Percentiles rank a stretch among this genome's conserved stretches.
These are phyloP conservation scores for Bacidia gigantensis DNA, from an alignment of 495 filamentous ascomycete genomes.

Conservation along the genomic window DNA sequence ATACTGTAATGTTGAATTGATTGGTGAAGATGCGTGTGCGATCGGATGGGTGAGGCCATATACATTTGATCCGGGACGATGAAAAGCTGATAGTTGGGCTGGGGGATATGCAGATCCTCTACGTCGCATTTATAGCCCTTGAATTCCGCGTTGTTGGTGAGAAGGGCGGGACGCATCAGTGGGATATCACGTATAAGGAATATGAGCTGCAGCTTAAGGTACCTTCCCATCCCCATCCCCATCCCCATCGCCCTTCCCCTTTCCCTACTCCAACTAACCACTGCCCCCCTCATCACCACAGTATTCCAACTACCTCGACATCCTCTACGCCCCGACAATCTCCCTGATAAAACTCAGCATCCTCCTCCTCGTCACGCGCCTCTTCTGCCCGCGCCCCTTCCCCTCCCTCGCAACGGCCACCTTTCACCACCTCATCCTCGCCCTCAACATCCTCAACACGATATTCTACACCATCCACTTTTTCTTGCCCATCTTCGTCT, in stretches of 20 bases:
- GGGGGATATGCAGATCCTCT: background rate
- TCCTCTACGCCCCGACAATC: conserved; percentile 1
- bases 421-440: background rate
- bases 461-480: conserved; percentile 1
- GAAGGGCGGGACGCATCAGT: conserved; percentile 2
- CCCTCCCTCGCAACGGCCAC: too few species aligned
- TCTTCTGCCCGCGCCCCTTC: too few species aligned
- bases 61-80: background rate
- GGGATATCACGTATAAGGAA: conserved; percentile 4
- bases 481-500: conserved; percentile 1
- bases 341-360: conserved; percentile 2
- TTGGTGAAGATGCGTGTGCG: background rate
- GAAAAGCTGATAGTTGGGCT: background rate
- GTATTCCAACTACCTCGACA: conserved; percentile 2
- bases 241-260: background rate
- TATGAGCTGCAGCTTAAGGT: background rate
- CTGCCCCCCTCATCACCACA: background rate
- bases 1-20: background rate
- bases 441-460: conserved; percentile 1
- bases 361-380: background rate
- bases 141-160: background rate
- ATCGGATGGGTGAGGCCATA: background rate
- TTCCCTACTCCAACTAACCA: background rate
- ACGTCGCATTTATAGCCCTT: conserved; percentile 2
- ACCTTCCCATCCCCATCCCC: background rate